Evolutionary conservation across 2,329 filamentous ascomycete genomes (phyloP).

Genomic region (Aspergillus phoenicis): DNA sequence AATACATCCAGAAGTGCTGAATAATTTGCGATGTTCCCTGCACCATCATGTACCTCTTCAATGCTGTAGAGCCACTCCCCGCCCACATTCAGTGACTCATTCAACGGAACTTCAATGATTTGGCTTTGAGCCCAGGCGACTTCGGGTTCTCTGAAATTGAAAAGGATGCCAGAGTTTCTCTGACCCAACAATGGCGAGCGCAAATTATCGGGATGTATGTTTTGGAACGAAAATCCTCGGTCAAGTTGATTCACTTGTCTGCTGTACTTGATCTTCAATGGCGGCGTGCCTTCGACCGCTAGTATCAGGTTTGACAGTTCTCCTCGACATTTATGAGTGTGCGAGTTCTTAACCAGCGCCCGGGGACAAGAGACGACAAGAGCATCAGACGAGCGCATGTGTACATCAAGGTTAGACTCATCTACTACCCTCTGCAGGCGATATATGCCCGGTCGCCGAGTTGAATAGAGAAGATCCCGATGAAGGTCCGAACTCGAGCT

Average conservation of each 20-base stretch:
- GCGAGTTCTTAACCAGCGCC: constrained; percentile 68
- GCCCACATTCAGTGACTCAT: constrained; percentile 79
- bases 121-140: constrained; percentile 79
- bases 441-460: constrained; percentile 89
- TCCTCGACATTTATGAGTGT: constrained; percentile 73
- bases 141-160: constrained; percentile 54
- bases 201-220: constrained; percentile 85
- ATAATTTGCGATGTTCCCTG: constrained; percentile 84
- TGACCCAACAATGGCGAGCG: constrained; percentile 73
- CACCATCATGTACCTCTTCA: constrained; percentile 87
- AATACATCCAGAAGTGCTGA: constrained; percentile 64
- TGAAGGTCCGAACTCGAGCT: constrained; percentile 56
- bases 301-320: constrained; percentile 85
- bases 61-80: constrained; percentile 89
- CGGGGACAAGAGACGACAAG: constrained; percentile 85
- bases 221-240: constrained; percentile 86
- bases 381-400: constrained; percentile 72
- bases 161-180: constrained; percentile 59
- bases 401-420: constrained; percentile 90
- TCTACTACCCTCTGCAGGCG: constrained; percentile 82
- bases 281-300: constrained; percentile 84
- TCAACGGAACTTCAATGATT: constrained; percentile 77
- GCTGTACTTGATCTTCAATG: constrained; percentile 89
- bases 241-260: constrained; percentile 82
- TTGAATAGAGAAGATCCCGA: constrained; percentile 69